A percentile compares a stretch with the other conserved stretches of the same genome.
Evolutionary conservation across 2,329 filamentous ascomycete species (phyloP).

Genomic region (Alternaria novae-zelandiae): DNA sequence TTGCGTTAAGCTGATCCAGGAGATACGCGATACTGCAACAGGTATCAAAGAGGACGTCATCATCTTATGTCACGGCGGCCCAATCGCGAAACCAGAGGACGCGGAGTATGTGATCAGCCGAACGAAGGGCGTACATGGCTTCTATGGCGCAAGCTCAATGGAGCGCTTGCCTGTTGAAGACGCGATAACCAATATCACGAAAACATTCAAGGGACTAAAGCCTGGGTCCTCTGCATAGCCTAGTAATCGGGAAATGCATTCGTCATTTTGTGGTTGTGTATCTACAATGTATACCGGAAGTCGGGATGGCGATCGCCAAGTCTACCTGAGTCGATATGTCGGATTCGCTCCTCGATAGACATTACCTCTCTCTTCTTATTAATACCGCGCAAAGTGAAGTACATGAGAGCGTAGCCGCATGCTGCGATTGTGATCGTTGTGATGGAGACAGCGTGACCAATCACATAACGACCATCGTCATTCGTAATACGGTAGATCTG

Average conservation of each 20-base stretch:
- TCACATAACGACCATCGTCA: conserved; percentile 16
- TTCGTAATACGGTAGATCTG: conserved; percentile 24
- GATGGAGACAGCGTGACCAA: conserved; percentile 36
- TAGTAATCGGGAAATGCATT: neutral
- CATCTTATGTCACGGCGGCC: conserved; percentile 73
- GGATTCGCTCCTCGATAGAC: conserved; percentile 54
- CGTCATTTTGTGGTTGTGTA: neutral
- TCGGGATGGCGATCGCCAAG: conserved; percentile 60
- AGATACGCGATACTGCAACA: conserved; percentile 67
- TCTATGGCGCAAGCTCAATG: conserved; percentile 74
- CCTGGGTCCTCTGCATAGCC: neutral
- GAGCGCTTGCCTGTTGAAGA: conserved; percentile 71
- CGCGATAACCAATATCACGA: conserved; percentile 66
- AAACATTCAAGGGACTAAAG: conserved; percentile 58
- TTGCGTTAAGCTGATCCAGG: conserved; percentile 66
- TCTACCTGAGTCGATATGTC: conserved; percentile 52
- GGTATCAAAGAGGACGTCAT: conserved; percentile 65
- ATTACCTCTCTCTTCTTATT: conserved; percentile 55
- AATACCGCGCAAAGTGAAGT: conserved; percentile 57
- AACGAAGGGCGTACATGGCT: conserved; percentile 71
- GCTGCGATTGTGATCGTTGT: conserved; percentile 22
- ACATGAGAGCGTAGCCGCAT: conserved; percentile 18
- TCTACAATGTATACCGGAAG: conserved; percentile 50
- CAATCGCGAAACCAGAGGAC: conserved; percentile 69
- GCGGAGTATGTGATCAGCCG: conserved; percentile 67